phyloP scores from a whole-genome alignment of 495 filamentous ascomycete species.

The Penicillium subrubescens region DNA sequence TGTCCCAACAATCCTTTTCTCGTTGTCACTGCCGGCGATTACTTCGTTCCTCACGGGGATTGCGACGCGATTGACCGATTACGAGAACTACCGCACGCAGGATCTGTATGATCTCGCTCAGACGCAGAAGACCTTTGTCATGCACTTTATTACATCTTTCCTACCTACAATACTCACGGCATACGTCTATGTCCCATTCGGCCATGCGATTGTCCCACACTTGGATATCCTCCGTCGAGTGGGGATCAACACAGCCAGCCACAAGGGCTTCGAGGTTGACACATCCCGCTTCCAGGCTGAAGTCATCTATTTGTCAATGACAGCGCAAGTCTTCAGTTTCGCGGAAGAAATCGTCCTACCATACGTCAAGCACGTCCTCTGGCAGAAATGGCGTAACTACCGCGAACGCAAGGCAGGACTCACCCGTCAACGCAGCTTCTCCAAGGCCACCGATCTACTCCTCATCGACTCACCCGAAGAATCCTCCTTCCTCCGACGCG shows the following conservation, averaged over 20 bases:
- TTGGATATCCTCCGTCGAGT: slow-evolving; percentile 71
- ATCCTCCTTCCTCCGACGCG: slow-evolving; percentile 69
- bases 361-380: slow-evolving; percentile 66
- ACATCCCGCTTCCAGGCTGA: slow-evolving; percentile 81
- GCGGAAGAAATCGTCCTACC: slow-evolving; percentile 83
- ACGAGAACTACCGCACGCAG: slow-evolving; percentile 88
- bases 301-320: slow-evolving; percentile 92
- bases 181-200: slow-evolving; percentile 96
- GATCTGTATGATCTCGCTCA: slow-evolving; percentile 79
- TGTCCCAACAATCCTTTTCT: slow-evolving; percentile 81
- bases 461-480: slow-evolving; percentile 66
- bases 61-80: slow-evolving; percentile 75
- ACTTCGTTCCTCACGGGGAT: slow-evolving; percentile 70
- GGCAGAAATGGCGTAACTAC: slow-evolving; percentile 45
- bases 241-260: slow-evolving; percentile 26
- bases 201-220: slow-evolving; percentile 75
- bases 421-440: slow-evolving; percentile 27
- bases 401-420: slow-evolving; percentile 21
- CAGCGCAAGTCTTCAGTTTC: slow-evolving; percentile 88
- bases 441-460: slow-evolving; percentile 31
- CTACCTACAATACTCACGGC: slow-evolving; percentile 89
- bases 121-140: slow-evolving; percentile 86
- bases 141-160: slow-evolving; percentile 97
- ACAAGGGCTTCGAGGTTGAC: slow-evolving; percentile 69
- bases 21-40: slow-evolving; percentile 73